Evolutionary conservation across 2,329 filamentous ascomycete species (phyloP).

Genomic region (Talaromyces funiculosus): DNA sequence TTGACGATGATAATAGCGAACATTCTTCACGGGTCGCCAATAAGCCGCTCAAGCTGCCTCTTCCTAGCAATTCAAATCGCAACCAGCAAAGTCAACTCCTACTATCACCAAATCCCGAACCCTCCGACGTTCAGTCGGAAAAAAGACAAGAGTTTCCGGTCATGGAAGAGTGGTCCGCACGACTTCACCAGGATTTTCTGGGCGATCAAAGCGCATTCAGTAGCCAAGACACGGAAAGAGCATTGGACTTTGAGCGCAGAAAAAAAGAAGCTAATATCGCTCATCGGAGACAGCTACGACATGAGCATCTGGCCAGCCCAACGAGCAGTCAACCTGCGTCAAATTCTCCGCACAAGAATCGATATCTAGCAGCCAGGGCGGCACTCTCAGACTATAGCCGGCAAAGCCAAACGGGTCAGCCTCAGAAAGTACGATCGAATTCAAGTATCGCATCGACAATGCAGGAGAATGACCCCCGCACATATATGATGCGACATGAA

Average conservation of each 20-base stretch:
- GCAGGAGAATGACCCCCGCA: constrained; percentile 25
- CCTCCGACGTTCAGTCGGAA: neutral
- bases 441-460: constrained; percentile 6
- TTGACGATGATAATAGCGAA: neutral
- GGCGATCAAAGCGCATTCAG: neutral
- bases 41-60: constrained; percentile 15
- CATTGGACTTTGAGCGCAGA: constrained; percentile 36
- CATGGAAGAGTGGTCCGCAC: constrained; percentile 22
- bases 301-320: constrained; percentile 5
- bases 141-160: constrained; percentile 19
- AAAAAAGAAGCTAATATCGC: constrained; percentile 31
- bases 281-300: constrained; percentile 19
- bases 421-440: neutral
- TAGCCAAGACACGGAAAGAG: constrained; percentile 15
- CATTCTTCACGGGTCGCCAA: neutral
- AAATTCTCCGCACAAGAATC: constrained; percentile 27
- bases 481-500: constrained; percentile 25
- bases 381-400: constrained; percentile 16
- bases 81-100: neutral
- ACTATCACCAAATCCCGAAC: neutral
- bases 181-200: constrained; percentile 17
- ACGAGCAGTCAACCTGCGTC: constrained; percentile 2
- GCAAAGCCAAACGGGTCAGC: neutral
- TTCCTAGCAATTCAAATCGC: neutral
- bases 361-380: constrained; percentile 29